Evolutionary conservation across 805 yeast genomes (phyloP), one percentile per base, ranked within the genome.

Genomic region (Suhomyces sp.): DNA sequence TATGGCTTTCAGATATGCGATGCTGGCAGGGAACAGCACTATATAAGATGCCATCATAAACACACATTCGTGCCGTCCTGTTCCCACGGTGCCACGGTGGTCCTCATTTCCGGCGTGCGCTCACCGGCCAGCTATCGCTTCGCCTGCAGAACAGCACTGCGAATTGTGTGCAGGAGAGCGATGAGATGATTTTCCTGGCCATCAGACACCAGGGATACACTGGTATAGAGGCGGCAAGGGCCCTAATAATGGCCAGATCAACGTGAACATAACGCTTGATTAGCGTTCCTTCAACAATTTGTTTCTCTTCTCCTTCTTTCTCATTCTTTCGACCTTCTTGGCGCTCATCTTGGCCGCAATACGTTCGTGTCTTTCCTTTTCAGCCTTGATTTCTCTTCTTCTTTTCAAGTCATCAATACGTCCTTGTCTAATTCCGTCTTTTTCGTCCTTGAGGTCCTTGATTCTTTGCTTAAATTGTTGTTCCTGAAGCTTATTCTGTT

Each of bases 221-320:
- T 31, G 35, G 41, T 37, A 19, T 10, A 17, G 22, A n/a, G 41
- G n/a, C 22, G n/a, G 9, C 19, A 37, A 22, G 19, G 22, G 19
- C 22, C 41, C 20, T 9, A 17, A 17, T 19, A 17, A 37, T 9
- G 41, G 21, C 41, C 41, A 9, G 8, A 19, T 37, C 8, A 19
- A 17, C 7, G 20, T 17, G 13, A 3, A 19, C 8, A 8, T 37
- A 31, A 12, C 1, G 21, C 12, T 37, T 10, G 10, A 3, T 47
- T 66, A 87, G 69, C 97, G 97, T 65, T 92, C 98, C 67, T 86
- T 90, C 67, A 92, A 83, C 63, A 91, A 76, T 74, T 93, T 93
- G 75, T 92, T 93, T 73, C 98, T 85, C 86, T 93, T 93, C 67
- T 93, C 99, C 65, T 87, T 85, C 76, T 87, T 85, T 73, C 87